Base-by-base conservation (phyloP, 2,329 filamentous ascomycete genomes). In the Geosmithia morbida region DNA sequence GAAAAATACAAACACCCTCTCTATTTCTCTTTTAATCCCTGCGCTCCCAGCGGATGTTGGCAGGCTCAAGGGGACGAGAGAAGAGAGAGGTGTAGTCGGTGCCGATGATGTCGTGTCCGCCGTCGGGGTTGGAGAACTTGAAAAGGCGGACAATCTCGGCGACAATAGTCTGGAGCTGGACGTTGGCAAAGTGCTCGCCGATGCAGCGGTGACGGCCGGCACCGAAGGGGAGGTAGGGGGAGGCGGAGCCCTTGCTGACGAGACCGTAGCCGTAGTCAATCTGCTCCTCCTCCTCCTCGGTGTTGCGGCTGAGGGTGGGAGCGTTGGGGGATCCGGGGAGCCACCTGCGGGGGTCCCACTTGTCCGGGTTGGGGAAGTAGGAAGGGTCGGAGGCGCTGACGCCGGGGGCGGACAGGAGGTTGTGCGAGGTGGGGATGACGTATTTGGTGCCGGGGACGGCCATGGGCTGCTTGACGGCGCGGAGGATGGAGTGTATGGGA, bases 301-400 rank as follows among this genome's bases (percentile, higher is more conserved):
- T 66, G 48, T 61, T 65, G 51, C 66, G 63, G 19, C 59, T 53
- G 19, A 75, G 60, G 49, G 55, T 71, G 46, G 71, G 74, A 22
- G 68, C 75, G 51, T 74, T 72, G 47, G 70, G 68, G 41, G 77
- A 77, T 49, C 75, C 78, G 52, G 77, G 72, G 55, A 87, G 80
- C 90, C 90, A 97, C 49, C 90, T 83, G 66, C 92, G 87, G 45
- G 90, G 90, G 60, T 96, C 83, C 89, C 90, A 97, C 46, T 75
- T 63, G 19, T 83, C 67, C 7, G 89, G 84, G 55, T 94, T 77
- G 18, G 87, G 85, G 72, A 97, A 97, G 69, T 83, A 85, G 50
- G 76, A 65, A 19, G 77, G 69, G 50, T 85, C 81, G 48, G 80
- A 74, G 46, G 83, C 82, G 18, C 85, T 85, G 53, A 92, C 85